Evolutionary conservation across 306 rosid genomes (phyloP).

Genomic region (Neltuma alba): DNA sequence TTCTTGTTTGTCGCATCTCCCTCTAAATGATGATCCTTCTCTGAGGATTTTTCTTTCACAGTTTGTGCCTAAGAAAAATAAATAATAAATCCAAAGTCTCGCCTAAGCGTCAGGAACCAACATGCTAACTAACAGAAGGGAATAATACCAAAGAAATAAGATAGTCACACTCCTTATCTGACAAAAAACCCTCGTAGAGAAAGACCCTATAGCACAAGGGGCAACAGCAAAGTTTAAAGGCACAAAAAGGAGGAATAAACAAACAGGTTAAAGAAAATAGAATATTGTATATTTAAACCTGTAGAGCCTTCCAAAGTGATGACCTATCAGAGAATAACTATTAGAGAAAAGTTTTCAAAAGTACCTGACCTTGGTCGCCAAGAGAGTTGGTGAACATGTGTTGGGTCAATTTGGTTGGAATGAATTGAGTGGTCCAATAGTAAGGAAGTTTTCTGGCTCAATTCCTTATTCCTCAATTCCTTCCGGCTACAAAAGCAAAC

Average conservation of each 20-base stretch:
- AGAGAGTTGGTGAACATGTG: conserved; percentile 77
- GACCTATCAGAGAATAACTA: neutral
- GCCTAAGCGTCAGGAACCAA: conserved; percentile 13
- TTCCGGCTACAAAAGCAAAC: conserved; percentile 58
- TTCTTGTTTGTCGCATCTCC: conserved; percentile 26
- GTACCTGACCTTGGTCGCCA: conserved; percentile 99
- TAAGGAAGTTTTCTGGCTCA: conserved; percentile 26
- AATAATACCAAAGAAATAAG: conserved; percentile 70
- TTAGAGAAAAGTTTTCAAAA: conserved; percentile 38
- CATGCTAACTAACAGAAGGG: conserved; percentile 26
- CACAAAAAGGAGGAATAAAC: neutral
- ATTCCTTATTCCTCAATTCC: conserved; percentile 53
- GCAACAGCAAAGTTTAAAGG: conserved; percentile 29
- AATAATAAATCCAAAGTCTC: conserved; percentile 24
- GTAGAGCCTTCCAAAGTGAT: neutral
- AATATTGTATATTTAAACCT: conserved; percentile 6
- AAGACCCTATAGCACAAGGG: conserved; percentile 63
- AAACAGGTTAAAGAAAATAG: conserved; percentile 1
- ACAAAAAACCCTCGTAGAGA: conserved; percentile 61
- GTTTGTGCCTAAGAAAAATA: conserved; percentile 46
- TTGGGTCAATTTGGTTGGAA: conserved; percentile 63
- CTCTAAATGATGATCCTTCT: conserved; percentile 32
- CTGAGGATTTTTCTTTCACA: conserved; percentile 44
- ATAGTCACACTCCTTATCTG: conserved; percentile 80
- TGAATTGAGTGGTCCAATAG: conserved; percentile 39